Evolutionary conservation across 2,329 filamentous ascomycete genomes (phyloP).

Genomic region (Sporothrix inflata): DNA sequence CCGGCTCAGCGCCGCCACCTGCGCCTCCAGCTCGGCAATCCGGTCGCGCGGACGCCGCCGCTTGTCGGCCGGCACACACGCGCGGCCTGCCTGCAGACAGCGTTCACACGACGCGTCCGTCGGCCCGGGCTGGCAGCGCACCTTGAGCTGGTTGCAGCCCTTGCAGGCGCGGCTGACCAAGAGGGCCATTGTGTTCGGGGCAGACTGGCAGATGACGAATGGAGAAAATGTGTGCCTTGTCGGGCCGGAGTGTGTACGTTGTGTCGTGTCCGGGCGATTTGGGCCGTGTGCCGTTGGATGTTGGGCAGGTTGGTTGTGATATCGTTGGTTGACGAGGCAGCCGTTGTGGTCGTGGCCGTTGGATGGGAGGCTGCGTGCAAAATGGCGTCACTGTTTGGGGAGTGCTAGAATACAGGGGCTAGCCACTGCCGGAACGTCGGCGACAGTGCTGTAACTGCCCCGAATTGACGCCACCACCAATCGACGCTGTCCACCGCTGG

Average conservation of each 20-base stretch:
- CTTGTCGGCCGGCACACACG: slow-evolving; percentile 20
- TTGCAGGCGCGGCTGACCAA: slow-evolving; percentile 25
- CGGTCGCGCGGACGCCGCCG: slow-evolving; percentile 26
- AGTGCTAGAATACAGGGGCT: background rate
- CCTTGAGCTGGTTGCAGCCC: slow-evolving; percentile 25
- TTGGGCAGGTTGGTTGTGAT: background rate
- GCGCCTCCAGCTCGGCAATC: slow-evolving; percentile 26
- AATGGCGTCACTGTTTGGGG: background rate
- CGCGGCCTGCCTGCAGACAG: slow-evolving; percentile 14
- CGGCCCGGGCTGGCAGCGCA: slow-evolving; percentile 18
- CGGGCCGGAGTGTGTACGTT: background rate
- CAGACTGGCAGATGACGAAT: background rate
- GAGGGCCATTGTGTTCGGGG: background rate
- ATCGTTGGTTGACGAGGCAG: background rate
- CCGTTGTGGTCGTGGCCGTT: background rate
- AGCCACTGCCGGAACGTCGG: background rate
- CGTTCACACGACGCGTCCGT: slow-evolving; percentile 14
- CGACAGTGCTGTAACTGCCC: background rate
- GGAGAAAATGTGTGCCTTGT: background rate
- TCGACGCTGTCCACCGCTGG: background rate
- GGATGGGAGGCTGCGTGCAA: background rate
- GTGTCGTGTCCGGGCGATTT: background rate
- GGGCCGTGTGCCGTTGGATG: background rate
- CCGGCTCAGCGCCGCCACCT: slow-evolving; percentile 19
- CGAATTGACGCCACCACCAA: background rate